Evolutionary conservation across 192 early-diverging fungal genomes (phyloP), one percentile per base, ranked within the genome.

Genomic region (Backusella macrospora): DNA sequence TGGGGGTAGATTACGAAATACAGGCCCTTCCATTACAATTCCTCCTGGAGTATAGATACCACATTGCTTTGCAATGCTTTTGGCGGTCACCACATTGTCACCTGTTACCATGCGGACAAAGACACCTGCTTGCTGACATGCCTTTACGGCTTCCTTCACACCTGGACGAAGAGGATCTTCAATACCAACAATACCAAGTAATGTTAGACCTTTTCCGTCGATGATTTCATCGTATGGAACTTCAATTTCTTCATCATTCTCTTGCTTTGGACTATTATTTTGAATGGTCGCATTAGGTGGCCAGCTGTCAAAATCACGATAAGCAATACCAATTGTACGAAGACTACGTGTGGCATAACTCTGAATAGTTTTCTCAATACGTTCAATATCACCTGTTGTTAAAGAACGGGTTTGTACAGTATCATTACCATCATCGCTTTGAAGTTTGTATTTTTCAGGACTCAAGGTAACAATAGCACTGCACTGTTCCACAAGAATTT

Each of bases 101-200:
- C 98, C 98, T 3, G 98, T 99, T n/a, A 99, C 96, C 98, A 99
- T 99, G 13, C 97, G 92, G 45, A 99, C 95, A 83, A 92, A 88
- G 26, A 99, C 93, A 64, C 98, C 96, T 26, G 98, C 98, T 37
- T 87, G 86, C 78, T 91, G 90, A 76, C 96, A 99, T 16, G 84
- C 78, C 23, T 85, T 79, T 44, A 99, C 98, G 39, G 96, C 96
- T 74, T 92, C 94, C 7, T 92, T 89, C 6, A 99, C 98, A 67
- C 96, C 98, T 5, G 94, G 91, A 71, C 98, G 93, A 23, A 99
- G 84, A 44, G 98, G 98, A 80, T 99, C 98, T 68, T 96, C 89
- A 71, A 99, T 99, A 73, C 96, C 98, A 70, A 99, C 93, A 37
- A 99, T 85, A 42, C 94, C 96, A 55, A 94, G 68, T 13, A 98